Evolutionary conservation across 495 filamentous ascomycete species (phyloP).

Genomic region (Acidiella bohemica): DNA sequence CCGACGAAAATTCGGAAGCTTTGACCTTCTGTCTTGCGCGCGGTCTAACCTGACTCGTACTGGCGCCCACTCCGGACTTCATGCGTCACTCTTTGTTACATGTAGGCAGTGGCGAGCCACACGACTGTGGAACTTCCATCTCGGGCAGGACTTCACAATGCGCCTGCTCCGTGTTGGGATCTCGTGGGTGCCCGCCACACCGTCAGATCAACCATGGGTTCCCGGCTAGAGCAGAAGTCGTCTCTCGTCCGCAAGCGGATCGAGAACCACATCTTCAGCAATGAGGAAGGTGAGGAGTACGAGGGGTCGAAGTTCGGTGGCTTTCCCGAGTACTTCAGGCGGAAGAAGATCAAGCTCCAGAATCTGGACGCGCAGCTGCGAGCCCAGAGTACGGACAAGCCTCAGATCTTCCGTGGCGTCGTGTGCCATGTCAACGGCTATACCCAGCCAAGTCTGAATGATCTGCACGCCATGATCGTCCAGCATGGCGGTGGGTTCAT

Average conservation of each 20-base stretch:
- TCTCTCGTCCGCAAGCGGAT: conserved; percentile 70
- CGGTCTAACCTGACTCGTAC: no score
- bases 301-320: conserved; percentile 74
- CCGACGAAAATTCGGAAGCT: no score
- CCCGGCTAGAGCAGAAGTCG: conserved; percentile 62
- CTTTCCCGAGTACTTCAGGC: conserved; percentile 76
- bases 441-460: conserved; percentile 77
- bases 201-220: conserved; percentile 79
- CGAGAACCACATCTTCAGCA: conserved; percentile 50
- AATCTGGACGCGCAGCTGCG: conserved; percentile 79
- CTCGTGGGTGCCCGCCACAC: no score
- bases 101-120: no score
- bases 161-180: no score
- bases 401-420: conserved; percentile 75
- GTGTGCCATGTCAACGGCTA: conserved; percentile 84
- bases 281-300: conserved; percentile 86
- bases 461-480: conserved; percentile 75
- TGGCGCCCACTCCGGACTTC: no score
- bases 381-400: conserved; percentile 48
- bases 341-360: conserved; percentile 91
- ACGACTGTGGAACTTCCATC: no score
- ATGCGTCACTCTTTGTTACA: no score
- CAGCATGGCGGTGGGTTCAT: conserved; percentile 84
- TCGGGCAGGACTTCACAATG: no score
- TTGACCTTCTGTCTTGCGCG: no score